Conservation (phyloP, 1,139 yeast genomes). For the Starmera stellimalicola region DNA sequence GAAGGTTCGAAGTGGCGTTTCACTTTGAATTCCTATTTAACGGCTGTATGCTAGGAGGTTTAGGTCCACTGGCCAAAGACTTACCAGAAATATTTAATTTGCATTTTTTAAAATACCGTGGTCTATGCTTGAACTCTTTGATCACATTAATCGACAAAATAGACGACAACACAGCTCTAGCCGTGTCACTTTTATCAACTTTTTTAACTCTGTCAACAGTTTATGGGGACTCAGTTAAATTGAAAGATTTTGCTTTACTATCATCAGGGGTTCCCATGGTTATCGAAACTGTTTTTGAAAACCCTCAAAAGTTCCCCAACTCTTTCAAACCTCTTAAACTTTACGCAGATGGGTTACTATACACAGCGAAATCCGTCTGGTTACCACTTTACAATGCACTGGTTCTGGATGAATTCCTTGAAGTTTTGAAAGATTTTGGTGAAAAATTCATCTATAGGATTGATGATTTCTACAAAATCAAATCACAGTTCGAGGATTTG, state of each 20-base stretch:
- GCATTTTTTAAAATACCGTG: constrained; percentile 9
- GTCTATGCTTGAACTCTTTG: constrained; percentile 7
- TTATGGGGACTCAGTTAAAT: constrained; percentile 3
- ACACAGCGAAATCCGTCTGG: constrained; percentile 11
- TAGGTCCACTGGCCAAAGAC: constrained; percentile 5
- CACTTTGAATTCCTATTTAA: constrained; percentile 4
- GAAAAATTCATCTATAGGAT: constrained; percentile 7
- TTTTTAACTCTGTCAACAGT: constrained; percentile 8
- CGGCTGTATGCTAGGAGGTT: constrained; percentile 8
- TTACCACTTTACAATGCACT: constrained; percentile 12
- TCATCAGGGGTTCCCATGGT: constrained; percentile 14
- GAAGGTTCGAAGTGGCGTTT: neutral
- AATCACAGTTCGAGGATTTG: constrained; percentile 5
- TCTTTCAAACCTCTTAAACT: constrained; percentile 5
- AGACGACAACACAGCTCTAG: constrained; percentile 9
- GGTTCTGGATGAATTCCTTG: constrained; percentile 10
- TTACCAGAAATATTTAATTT: constrained; percentile 5
- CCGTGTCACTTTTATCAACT: constrained; percentile 6
- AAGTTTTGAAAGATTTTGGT: constrained; percentile 11
- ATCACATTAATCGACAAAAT: constrained; percentile 5
- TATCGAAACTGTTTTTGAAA: constrained; percentile 8
- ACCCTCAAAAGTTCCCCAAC: constrained; percentile 9
- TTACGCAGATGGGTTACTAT: constrained; percentile 11
- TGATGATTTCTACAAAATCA: constrained; percentile 6
- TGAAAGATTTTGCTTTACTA: constrained; percentile 12